A percentile compares a stretch with the other conserved stretches of the same genome.
Conservation (phyloP, 805 yeast species). For the Candida boidinii region DNA sequence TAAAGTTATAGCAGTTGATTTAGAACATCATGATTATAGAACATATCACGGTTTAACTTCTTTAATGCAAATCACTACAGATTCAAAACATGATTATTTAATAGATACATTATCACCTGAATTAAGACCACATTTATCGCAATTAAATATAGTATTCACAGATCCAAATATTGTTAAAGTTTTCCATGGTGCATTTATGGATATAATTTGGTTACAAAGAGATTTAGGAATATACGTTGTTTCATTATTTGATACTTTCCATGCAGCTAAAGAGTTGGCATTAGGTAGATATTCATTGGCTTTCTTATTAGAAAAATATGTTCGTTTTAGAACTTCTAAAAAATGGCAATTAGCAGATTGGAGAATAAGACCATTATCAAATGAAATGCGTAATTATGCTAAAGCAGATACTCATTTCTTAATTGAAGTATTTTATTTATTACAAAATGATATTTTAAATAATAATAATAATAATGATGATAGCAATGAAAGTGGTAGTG, state of each 20-base stretch:
- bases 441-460: constrained; percentile 55
- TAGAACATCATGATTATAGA: constrained; percentile 92
- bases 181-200: constrained; percentile 96
- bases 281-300: constrained; percentile 82
- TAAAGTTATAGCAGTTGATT: constrained; percentile 79
- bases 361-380: constrained; percentile 80
- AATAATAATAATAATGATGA: no score
- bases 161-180: constrained; percentile 79
- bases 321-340: constrained; percentile 80
- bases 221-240: constrained; percentile 91
- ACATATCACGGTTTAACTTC: constrained; percentile 87
- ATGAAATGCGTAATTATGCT: constrained; percentile 77
- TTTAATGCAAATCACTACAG: constrained; percentile 84
- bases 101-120: constrained; percentile 65
- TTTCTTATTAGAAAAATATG: constrained; percentile 69
- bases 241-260: constrained; percentile 84
- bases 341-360: constrained; percentile 96
- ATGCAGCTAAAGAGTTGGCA: constrained; percentile 75
- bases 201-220: constrained; percentile 92
- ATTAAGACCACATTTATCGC: constrained; percentile 61
- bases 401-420: constrained; percentile 93
- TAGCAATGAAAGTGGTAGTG: constrained; percentile 12
- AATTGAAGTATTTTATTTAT: constrained; percentile 66
- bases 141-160: constrained; percentile 67
- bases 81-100: constrained; percentile 57